phyloP scores from a whole-genome alignment of 2,329 filamentous ascomycete genomes.

The Rachicladosporium sp. region DNA sequence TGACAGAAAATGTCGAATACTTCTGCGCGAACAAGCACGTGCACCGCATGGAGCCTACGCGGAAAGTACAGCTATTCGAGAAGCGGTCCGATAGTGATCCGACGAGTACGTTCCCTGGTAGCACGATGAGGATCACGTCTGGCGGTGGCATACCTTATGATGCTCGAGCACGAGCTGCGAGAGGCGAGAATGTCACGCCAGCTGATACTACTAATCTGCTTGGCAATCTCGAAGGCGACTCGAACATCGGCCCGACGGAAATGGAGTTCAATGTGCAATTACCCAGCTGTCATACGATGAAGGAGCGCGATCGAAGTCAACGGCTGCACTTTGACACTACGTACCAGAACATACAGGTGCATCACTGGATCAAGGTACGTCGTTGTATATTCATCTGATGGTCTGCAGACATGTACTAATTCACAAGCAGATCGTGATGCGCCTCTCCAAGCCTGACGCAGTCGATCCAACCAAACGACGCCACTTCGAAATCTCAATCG shows the following conservation, averaged over 20 bases:
- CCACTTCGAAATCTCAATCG: constrained; percentile 93
- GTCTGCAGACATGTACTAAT: constrained; percentile 1
- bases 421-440: constrained; percentile 64
- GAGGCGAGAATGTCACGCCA: constrained; percentile 42
- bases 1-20: constrained; percentile 85
- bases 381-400: constrained; percentile 6
- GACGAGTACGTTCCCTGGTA: constrained; percentile 59
- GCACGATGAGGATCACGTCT: constrained; percentile 62
- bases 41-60: constrained; percentile 69
- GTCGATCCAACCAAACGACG: constrained; percentile 67
- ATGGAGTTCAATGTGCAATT: constrained; percentile 91
- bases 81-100: constrained; percentile 72
- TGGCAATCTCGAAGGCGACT: constrained; percentile 65
- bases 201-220: constrained; percentile 56
- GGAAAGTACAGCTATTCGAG: constrained; percentile 78
- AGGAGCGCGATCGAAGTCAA: constrained; percentile 51
- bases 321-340: constrained; percentile 81
- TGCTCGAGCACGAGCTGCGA: constrained; percentile 42
- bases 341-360: constrained; percentile 86
- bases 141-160: constrained; percentile 68
- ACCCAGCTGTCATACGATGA: constrained; percentile 77
- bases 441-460: constrained; percentile 71
- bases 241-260: constrained; percentile 75
- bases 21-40: constrained; percentile 78
- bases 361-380: constrained; percentile 88